These are phyloP conservation scores for Mycocentrospora acerina DNA, from an alignment of 2,329 filamentous ascomycete genomes.

Conservation along the genomic window DNA sequence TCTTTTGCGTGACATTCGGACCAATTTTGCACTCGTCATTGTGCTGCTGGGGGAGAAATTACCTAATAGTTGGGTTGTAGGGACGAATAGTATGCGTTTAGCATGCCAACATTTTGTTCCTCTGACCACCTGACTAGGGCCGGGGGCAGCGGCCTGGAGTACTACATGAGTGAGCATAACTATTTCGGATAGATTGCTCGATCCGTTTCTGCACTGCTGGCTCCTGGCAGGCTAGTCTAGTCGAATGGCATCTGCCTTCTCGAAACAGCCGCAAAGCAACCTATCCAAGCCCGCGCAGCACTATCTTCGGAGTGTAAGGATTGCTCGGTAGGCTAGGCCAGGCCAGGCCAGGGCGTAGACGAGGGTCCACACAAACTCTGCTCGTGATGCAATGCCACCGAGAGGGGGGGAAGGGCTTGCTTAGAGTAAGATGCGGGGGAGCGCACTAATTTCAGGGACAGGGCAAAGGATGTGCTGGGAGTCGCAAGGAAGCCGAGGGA, in stretches of 20 bases:
- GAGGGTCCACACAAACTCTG: constrained; percentile 23
- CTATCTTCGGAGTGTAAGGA: background rate
- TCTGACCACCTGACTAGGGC: constrained; percentile 26
- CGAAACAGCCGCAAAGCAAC: constrained; percentile 2
- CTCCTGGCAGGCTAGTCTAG: constrained; percentile 6
- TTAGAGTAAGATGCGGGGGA: constrained; percentile 20
- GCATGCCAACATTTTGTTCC: constrained; percentile 22
- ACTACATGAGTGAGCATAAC: constrained; percentile 21
- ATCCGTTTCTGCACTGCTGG: constrained; percentile 10
- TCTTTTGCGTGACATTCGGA: constrained; percentile 30
- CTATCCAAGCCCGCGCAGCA: constrained; percentile 1
- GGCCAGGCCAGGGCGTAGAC: constrained; percentile 6
- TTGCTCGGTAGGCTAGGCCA: constrained; percentile 15
- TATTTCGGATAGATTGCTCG: constrained; percentile 18
- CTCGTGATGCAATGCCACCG: constrained; percentile 15
- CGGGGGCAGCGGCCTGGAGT: constrained; percentile 8
- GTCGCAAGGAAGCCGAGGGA: background rate
- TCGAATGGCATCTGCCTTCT: constrained; percentile 3
- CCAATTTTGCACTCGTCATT: constrained; percentile 27
- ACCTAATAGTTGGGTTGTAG: constrained; percentile 36
- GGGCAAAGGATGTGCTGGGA: constrained; percentile 1
- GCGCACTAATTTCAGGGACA: constrained; percentile 21
- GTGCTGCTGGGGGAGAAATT: constrained; percentile 32
- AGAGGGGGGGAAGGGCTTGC: constrained; percentile 14
- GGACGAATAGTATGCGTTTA: constrained; percentile 38